These are phyloP conservation scores for Suillus tomentosus DNA, from an alignment of 768 basidiomycete genomes.

Conservation along the genomic window DNA sequence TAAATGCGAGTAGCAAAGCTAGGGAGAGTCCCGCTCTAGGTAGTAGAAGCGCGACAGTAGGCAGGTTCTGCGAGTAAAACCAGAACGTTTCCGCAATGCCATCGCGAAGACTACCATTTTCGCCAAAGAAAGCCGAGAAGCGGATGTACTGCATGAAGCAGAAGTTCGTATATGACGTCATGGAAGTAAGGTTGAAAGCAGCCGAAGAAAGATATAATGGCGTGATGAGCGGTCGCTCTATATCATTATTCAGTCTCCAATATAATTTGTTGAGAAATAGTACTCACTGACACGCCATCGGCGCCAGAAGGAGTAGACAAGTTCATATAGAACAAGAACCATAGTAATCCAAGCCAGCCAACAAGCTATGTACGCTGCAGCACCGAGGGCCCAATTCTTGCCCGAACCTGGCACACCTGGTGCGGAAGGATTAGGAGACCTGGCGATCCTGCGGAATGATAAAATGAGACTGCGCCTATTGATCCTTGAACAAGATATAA, in stretches of 20 bases:
- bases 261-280: constrained; percentile 21
- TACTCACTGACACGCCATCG: constrained; percentile 81
- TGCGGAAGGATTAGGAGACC: constrained; percentile 69
- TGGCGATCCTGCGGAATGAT: constrained; percentile 57
- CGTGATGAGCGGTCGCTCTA: constrained; percentile 81
- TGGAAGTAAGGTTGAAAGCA: constrained; percentile 70
- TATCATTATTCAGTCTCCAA: constrained; percentile 13
- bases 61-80: constrained; percentile 82
- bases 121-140: constrained; percentile 61
- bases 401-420: constrained; percentile 71
- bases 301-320: constrained; percentile 72
- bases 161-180: constrained; percentile 82
- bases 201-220: constrained; percentile 84
- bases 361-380: constrained; percentile 81
- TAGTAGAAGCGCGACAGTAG: constrained; percentile 78
- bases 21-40: constrained; percentile 80
- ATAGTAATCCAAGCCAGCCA: constrained; percentile 75
- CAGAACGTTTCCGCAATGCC: constrained; percentile 83
- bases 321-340: constrained; percentile 76
- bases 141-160: constrained; percentile 84
- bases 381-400: constrained; percentile 79
- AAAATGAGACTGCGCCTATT: background rate
- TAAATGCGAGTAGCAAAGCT: constrained; percentile 70
- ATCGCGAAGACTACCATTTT: constrained; percentile 51
- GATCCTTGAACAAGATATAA: constrained; percentile 16